Percentiles rank a stretch among this genome's conserved stretches.
Conservation (phyloP, 257 asterid genomes). For the Gentiana dahurica region DNA sequence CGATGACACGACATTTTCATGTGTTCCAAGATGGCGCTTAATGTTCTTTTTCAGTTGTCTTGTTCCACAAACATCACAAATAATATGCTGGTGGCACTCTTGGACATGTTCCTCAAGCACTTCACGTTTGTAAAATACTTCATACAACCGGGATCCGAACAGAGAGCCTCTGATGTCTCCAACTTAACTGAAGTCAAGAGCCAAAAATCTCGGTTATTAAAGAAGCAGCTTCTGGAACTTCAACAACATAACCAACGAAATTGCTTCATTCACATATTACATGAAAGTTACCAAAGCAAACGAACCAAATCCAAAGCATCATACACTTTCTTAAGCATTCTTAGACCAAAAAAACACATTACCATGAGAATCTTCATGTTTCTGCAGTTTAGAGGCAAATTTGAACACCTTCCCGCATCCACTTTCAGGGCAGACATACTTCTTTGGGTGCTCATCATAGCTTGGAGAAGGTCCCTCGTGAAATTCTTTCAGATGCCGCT, state of each 20-base stretch:
- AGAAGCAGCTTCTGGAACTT: neutral
- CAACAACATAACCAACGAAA: neutral
- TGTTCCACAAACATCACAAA: slow-evolving; percentile 65
- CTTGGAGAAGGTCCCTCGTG: slow-evolving; percentile 35
- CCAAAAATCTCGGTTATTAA: neutral
- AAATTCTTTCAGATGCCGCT: slow-evolving; percentile 56
- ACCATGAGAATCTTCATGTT: slow-evolving; percentile 82
- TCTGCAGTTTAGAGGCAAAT: slow-evolving; percentile 51
- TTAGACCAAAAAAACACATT: too few species aligned
- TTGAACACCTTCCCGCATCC: slow-evolving; percentile 82
- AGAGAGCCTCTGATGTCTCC: slow-evolving; percentile 62
- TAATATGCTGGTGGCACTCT: slow-evolving; percentile 53
- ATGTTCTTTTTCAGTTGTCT: slow-evolving; percentile 77
- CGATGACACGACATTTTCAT: slow-evolving; percentile 29
- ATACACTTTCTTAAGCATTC: too few species aligned
- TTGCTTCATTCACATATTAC: too few species aligned
- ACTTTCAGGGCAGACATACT: slow-evolving; percentile 47
- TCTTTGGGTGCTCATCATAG: slow-evolving; percentile 25
- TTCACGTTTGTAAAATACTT: slow-evolving; percentile 57
- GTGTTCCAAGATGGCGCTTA: slow-evolving; percentile 69
- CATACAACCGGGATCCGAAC: slow-evolving; percentile 82
- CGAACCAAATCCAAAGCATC: neutral
- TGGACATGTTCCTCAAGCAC: slow-evolving; percentile 68
- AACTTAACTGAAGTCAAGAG: slow-evolving; percentile 50
- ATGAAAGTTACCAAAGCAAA: neutral